These are phyloP conservation scores for Acanthamoeba royreba DNA, from an alignment of 208 protist genomes.

Conservation along the genomic window DNA sequence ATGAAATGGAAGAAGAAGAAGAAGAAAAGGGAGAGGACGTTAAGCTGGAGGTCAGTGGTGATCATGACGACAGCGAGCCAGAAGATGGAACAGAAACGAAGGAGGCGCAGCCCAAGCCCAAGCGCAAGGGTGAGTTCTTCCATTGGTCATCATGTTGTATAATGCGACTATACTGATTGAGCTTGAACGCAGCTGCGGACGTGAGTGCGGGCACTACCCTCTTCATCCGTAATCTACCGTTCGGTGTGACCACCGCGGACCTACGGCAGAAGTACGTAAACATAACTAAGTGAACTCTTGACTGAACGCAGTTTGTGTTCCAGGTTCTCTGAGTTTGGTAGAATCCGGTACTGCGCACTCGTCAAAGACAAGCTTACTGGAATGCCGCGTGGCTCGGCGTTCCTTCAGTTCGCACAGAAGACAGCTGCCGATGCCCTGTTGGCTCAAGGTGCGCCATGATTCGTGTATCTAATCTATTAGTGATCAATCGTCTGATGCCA, in stretches of 20 bases:
- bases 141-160: not conserved
- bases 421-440: not conserved
- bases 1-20: not conserved
- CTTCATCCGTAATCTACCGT: constrained; percentile 10
- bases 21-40: not conserved
- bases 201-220: not conserved
- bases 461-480: not conserved
- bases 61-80: not conserved
- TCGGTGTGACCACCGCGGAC: not conserved
- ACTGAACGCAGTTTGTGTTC: not conserved
- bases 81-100: not conserved
- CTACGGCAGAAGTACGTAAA: not conserved
- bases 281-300: not conserved
- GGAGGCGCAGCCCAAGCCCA: not conserved
- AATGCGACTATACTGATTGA: too few relatives aligned
- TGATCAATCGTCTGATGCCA: not conserved
- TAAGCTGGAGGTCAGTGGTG: not conserved
- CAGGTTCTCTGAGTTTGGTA: not conserved
- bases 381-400: not conserved
- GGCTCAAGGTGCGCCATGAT: not conserved
- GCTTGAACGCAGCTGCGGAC: not conserved
- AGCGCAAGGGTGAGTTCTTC: not conserved
- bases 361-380: not conserved
- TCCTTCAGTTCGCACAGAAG: not conserved
- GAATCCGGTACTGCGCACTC: not conserved